These are phyloP conservation scores for Backusella psychrophila DNA, from an alignment of 192 early-diverging fungal species.

Conservation along the genomic window DNA sequence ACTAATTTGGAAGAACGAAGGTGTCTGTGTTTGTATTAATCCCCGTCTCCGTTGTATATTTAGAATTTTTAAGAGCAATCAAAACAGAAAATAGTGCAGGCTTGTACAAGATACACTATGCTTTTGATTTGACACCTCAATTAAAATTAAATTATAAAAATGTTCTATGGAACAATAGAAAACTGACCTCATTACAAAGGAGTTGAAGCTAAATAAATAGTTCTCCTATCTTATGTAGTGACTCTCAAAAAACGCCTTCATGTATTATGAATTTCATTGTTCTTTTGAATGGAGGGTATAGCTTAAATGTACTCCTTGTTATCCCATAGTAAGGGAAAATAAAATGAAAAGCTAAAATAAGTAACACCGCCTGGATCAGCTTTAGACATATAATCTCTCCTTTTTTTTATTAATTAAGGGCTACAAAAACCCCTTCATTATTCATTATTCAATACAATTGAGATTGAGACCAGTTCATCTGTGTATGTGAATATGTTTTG, in stretches of 20 bases:
- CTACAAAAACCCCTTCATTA: background rate
- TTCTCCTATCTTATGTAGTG: background rate
- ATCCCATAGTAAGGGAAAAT: background rate
- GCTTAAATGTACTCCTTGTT: background rate
- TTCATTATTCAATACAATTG: background rate
- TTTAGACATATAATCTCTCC: background rate
- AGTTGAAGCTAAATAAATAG: background rate
- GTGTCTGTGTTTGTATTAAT: background rate
- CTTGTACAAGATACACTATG: background rate
- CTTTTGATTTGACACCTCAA: background rate
- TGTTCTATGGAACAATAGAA: background rate
- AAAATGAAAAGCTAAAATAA: background rate
- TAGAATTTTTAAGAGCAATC: background rate
- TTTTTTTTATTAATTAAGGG: background rate
- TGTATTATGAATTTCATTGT: background rate
- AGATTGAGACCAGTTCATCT: background rate
- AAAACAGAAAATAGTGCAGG: background rate
- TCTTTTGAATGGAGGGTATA: background rate
- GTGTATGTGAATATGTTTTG: background rate
- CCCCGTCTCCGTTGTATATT: background rate
- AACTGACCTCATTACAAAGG: background rate
- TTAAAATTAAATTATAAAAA: background rate
- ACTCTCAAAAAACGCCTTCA: background rate
- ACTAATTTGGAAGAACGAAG: background rate
- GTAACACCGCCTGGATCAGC: background rate